Conservation (phyloP, 225 moss, liverwort and hornwort genomes). For the Sphagnum tenellum region DNA sequence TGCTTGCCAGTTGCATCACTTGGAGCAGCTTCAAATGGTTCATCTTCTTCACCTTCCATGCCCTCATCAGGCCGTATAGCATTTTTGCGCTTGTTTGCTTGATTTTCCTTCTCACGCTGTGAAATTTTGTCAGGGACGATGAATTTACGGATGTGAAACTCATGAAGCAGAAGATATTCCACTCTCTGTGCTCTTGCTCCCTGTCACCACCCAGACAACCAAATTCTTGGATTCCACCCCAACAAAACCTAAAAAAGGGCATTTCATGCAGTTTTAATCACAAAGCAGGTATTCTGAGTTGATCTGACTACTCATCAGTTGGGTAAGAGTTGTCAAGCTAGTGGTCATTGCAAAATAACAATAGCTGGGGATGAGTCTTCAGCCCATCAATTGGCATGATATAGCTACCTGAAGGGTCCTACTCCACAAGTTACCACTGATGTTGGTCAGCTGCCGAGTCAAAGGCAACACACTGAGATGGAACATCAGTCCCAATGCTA, state of each 20-base stretch:
- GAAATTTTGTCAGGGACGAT: slow-evolving; percentile 94
- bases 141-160: slow-evolving; percentile 86
- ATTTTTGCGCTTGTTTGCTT: slow-evolving; percentile 66
- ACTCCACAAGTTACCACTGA: slow-evolving; percentile 97
- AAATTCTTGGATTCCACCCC: too few relatives aligned
- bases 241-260: too few relatives aligned
- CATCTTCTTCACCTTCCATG: slow-evolving; percentile 37
- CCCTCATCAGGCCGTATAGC: slow-evolving; percentile 20
- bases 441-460: slow-evolving; percentile 93
- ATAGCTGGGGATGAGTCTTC: too few relatives aligned
- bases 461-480: slow-evolving; percentile 91
- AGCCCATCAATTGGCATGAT: too few relatives aligned
- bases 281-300: neutral
- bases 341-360: too few relatives aligned
- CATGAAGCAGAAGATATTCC: slow-evolving; percentile 87
- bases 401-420: slow-evolving; percentile 78
- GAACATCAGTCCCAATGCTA: slow-evolving; percentile 88
- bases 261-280: neutral
- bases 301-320: too few relatives aligned
- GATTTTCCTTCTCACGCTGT: slow-evolving; percentile 66
- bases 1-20: slow-evolving; percentile 45
- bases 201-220: slow-evolving; percentile 19
- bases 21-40: slow-evolving; percentile 22
- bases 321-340: too few relatives aligned
- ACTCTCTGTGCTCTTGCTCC: slow-evolving; percentile 97